Evolutionary conservation across 352 stramenopile species (phyloP), one percentile per base, ranked within the genome.

Genomic region (Aphanomyces astaci): DNA sequence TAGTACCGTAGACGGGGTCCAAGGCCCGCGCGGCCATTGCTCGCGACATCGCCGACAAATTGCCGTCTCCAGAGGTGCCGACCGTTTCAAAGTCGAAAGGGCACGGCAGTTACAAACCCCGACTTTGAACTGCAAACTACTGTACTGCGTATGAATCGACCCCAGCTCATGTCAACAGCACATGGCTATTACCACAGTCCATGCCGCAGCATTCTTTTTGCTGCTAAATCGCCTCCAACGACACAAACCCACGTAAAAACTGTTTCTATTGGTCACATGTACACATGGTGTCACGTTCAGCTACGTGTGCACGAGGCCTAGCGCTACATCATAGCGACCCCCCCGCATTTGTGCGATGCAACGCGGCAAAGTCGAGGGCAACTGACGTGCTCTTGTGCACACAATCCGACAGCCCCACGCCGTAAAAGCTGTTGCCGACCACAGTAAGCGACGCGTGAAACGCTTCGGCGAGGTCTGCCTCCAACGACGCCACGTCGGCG

Each of bases 341-440:
- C 7, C 36, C 7, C 15, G 7, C 36, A 15, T 43, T 15, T 7
- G 3, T 59, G 25, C 46, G 22, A 65, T 66, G 43, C 2, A 15
- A 24, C 59, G 33, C 17, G 46, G 81, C 78, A 60, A 88, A 89
- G n/a, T 85, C 75, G 24, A 92, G 74, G 10, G 84, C 83, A 22
- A 92, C 80, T 15, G 81, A 72, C 73, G 90, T 95, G n/a, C 83
- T 90, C n/a, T 82, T 79, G 10, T 81, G 87, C 53, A 96, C 85
- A 53, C 76, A 84, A 55, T 95, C 87, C 1, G 88, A 84, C n/a
- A 95, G 75, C 0, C 88, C 88, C 27, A 96, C 81, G 56, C 88
- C 88, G 63, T 94, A 94, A 30, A 89, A 93, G 66, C 84, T 95
- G 71, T 96, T 96, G 33, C 88, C 88, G 27, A 82, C 80, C 11